A percentile compares a stretch with the other conserved stretches of the same genome.
phyloP scores from a whole-genome alignment of 2,329 filamentous ascomycete species.

The Plenodomus tracheiphilus region DNA sequence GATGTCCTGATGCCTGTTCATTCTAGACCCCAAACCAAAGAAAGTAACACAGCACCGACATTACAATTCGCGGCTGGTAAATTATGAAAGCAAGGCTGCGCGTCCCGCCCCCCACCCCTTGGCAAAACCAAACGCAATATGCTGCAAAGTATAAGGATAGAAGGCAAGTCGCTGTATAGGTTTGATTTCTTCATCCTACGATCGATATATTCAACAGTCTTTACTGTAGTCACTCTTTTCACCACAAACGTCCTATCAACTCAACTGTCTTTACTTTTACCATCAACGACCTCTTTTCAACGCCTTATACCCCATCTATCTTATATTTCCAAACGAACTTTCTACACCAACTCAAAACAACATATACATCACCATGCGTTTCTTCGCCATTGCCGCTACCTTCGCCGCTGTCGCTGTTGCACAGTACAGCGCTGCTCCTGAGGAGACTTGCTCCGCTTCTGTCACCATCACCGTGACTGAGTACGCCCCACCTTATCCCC shows the following conservation, averaged over 20 bases:
- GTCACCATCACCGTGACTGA: conserved; percentile 36
- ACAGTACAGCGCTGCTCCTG: conserved; percentile 16
- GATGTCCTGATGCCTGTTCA: not conserved
- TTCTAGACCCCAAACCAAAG: conserved; percentile 3
- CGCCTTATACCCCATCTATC: conserved; percentile 7
- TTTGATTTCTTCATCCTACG: conserved; percentile 6
- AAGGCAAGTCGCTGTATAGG: not conserved
- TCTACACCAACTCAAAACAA: conserved; percentile 6
- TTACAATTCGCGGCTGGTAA: not conserved
- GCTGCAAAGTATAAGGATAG: too few species aligned
- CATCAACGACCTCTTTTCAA: conserved; percentile 8
- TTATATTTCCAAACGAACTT: conserved; percentile 8
- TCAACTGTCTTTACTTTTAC: conserved; percentile 14
- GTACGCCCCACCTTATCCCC: conserved; percentile 17
- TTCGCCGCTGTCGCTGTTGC: conserved; percentile 30
- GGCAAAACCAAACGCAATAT: too few species aligned
- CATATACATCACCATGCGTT: conserved; percentile 32
- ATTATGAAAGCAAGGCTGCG: conserved; percentile 11
- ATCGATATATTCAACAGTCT: conserved; percentile 29
- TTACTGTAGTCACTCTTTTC: conserved; percentile 38
- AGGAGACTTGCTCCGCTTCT: conserved; percentile 25
- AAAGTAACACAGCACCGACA: not conserved
- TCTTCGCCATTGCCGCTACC: conserved; percentile 33
- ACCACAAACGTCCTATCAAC: conserved; percentile 3
- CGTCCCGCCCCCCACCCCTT: conserved; percentile 1